Evolutionary conservation across 1,139 yeast species (phyloP), one percentile per base, ranked within the genome.

Genomic region (Magnusiomyces tetraspermus): DNA sequence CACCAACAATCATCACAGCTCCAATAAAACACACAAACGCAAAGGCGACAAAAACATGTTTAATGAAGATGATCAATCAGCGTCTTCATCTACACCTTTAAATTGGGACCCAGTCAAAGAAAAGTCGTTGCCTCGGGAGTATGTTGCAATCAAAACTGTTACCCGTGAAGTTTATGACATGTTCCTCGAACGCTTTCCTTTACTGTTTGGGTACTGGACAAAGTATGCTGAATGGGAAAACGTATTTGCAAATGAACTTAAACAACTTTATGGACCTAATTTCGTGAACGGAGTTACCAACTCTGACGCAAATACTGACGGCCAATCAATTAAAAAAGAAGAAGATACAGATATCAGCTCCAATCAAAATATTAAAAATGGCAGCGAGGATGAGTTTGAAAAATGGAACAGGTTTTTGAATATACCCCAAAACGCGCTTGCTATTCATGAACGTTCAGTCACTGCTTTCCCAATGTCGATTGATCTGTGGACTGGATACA

Each of bases 151-250:
- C 1, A 55, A 59, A 1, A 63, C 66, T 10, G 73, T 75, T 36
- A 50, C 59, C 77, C 13, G 67, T 70, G 21, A 61, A 75, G n/a
- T 67, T 81, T 86, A 80, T 62, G 76, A 76, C 50, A 74, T 78
- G 24, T 69, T 90, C 51, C 71, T 92, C 15, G 69, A 68, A 1
- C 74, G 76, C 53, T 89, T 76, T 65, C 97, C 97, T 0, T 70
- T 76, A 38, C 67, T 84, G 40, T 86, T 82, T 61, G 87, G 85
- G 48, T 87, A 85, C 65, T 87, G 97, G 92, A 74, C 83, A 46
- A 78, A 80, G 57, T 87, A 77, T 64, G 95, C 96, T 0, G 71
- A 75, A 24, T 71, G 79, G 68, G 87, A 82, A 65, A 84, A 79
- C 63, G 73, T 74, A 49, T 65, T 85, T 46, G 48, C 53, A 13